These are phyloP conservation scores for Daldinia grandis DNA, from an alignment of 495 filamentous ascomycete genomes.

Conservation along the genomic window DNA sequence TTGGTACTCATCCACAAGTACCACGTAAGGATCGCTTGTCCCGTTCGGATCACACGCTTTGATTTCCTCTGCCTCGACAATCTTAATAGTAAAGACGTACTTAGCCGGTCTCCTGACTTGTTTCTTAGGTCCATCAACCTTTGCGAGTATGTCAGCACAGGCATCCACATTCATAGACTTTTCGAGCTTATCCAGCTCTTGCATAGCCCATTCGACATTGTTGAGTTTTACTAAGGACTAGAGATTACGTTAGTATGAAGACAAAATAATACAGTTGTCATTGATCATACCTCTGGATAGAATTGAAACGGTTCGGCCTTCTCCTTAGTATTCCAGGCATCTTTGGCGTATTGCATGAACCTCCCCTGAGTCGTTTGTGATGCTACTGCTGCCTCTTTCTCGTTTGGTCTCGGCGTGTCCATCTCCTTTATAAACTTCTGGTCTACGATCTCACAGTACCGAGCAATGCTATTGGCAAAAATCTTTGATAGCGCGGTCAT, in stretches of 20 bases:
- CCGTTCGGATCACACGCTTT: conserved; percentile 97
- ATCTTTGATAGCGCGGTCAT: conserved; percentile 95
- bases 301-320: conserved; percentile 99
- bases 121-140: conserved; percentile 60
- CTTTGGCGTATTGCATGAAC: conserved; percentile 89
- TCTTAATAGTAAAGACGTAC: conserved; percentile 98
- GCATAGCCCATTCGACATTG: conserved; percentile 92
- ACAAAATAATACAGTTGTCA: conserved; percentile 10
- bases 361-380: conserved; percentile 88
- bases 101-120: conserved; percentile 71
- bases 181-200: conserved; percentile 89
- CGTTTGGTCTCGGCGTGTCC: conserved; percentile 75
- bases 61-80: conserved; percentile 97
- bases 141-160: conserved; percentile 82
- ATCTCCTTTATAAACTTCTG: conserved; percentile 89
- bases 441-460: conserved; percentile 93
- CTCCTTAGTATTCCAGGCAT: conserved; percentile 92
- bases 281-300: conserved; percentile 77
- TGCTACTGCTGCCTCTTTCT: conserved; percentile 82
- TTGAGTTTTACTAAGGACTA: conserved; percentile 98
- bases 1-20: conserved; percentile 96
- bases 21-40: conserved; percentile 95
- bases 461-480: conserved; percentile 80
- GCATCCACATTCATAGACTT: conserved; percentile 91
- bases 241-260: conserved; percentile 28